A percentile compares a stretch with the other conserved stretches of the same genome.
Evolutionary conservation across 2,329 filamentous ascomycete species (phyloP).

Genomic region (Fusarium sp.): DNA sequence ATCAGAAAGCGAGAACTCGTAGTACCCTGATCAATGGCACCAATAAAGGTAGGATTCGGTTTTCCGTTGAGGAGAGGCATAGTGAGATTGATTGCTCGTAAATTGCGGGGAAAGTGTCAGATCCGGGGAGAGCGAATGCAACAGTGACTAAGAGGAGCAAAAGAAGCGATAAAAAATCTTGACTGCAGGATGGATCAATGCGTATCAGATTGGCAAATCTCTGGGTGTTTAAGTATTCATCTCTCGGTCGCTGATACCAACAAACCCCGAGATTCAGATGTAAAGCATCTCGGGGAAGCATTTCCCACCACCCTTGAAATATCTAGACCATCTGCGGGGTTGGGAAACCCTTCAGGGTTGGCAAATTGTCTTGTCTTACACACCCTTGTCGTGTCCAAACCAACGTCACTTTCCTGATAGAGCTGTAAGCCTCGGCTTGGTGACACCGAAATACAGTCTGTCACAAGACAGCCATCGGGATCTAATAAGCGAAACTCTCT

Average conservation of each 20-base stretch:
- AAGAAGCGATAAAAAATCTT: slow-evolving; percentile 1
- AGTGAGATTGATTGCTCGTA: slow-evolving; percentile 22
- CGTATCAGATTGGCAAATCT: slow-evolving; percentile 9
- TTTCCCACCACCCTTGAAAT: slow-evolving; percentile 22
- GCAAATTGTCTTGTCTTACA: background rate
- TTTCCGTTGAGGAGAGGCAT: slow-evolving; percentile 51
- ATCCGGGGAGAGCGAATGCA: slow-evolving; percentile 22
- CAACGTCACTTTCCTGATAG: slow-evolving; percentile 24
- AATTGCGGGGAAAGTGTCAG: slow-evolving; percentile 26
- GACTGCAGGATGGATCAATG: slow-evolving; percentile 10
- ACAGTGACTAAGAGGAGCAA: slow-evolving; percentile 21
- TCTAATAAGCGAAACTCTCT: slow-evolving; percentile 15
- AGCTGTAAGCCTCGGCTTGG: slow-evolving; percentile 33
- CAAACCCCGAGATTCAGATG: slow-evolving; percentile 23
- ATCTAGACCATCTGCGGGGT: slow-evolving; percentile 28
- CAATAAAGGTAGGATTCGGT: slow-evolving; percentile 66
- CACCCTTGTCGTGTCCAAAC: slow-evolving; percentile 5
- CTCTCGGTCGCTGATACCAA: slow-evolving; percentile 6
- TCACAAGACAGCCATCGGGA: slow-evolving; percentile 15
- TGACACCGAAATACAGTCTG: slow-evolving; percentile 37
- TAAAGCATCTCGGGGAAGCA: slow-evolving; percentile 23
- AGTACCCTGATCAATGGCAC: slow-evolving; percentile 84
- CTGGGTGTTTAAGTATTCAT: slow-evolving; percentile 33
- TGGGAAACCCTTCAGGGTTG: slow-evolving; percentile 6
- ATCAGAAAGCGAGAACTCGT: slow-evolving; percentile 84